Conservation (phyloP, 176 grass and related monocot genomes). For the Pontederia paniculata region DNA sequence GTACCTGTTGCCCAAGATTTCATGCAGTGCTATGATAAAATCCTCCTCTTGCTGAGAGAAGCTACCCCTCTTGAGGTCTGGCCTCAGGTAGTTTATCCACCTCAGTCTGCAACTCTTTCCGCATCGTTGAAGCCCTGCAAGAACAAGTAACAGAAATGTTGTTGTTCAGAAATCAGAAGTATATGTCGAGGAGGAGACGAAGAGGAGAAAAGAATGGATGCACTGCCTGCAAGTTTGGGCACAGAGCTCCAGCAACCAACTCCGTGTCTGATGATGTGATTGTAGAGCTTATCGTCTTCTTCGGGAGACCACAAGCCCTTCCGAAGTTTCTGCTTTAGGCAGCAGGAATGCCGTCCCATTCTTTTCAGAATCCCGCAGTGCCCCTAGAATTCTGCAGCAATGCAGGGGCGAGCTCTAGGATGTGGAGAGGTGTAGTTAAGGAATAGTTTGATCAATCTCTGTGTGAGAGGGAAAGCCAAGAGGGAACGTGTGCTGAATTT, state of each 20-base stretch:
- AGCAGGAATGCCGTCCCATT: conserved; percentile 7
- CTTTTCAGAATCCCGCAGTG: too few species aligned
- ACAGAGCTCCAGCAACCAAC: conserved; percentile 7
- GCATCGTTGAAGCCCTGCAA: neutral
- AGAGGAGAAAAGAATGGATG: neutral
- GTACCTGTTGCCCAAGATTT: conserved; percentile 10
- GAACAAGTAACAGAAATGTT: neutral
- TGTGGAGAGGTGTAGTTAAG: neutral
- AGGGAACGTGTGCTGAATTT: conserved; percentile 30
- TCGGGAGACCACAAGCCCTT: conserved; percentile 13
- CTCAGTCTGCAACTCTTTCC: conserved; percentile 9
- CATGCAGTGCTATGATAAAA: conserved; percentile 3
- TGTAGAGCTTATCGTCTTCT: conserved; percentile 6
- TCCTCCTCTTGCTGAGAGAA: conserved; percentile 3
- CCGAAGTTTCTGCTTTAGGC: neutral
- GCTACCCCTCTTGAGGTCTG: conserved; percentile 9
- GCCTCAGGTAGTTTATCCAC: conserved; percentile 11
- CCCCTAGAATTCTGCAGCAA: too few species aligned
- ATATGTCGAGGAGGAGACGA: neutral
- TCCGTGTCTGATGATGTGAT: conserved; percentile 5
- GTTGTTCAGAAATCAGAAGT: neutral
- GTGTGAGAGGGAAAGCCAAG: conserved; percentile 44
- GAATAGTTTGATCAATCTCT: conserved; percentile 17
- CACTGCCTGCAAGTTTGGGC: conserved; percentile 4
- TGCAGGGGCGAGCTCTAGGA: too few species aligned